Evolutionary conservation across 768 basidiomycete species (phyloP).

Genomic region (Mycena epipterygia): DNA sequence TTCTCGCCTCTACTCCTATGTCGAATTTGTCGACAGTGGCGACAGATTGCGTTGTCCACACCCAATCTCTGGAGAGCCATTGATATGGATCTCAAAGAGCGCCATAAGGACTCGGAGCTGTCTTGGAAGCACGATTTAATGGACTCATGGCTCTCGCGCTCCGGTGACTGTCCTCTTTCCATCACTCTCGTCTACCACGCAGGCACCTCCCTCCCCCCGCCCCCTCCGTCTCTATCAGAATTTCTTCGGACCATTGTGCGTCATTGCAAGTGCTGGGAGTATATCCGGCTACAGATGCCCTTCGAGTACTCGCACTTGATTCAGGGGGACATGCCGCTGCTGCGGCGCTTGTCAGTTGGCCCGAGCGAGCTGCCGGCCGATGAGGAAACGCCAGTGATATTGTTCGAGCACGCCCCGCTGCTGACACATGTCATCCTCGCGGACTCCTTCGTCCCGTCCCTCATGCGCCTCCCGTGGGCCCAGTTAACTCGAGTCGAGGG

Average conservation of each 20-base stretch:
- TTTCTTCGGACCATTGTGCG: neutral
- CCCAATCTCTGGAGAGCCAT: constrained; percentile 17
- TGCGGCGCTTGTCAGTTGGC: constrained; percentile 6
- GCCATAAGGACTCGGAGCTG: neutral
- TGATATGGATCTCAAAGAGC: neutral
- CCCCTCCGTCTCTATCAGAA: too few species aligned
- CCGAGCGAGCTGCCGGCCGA: neutral
- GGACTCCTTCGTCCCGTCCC: neutral
- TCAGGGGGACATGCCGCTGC: constrained; percentile 20
- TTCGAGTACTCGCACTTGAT: neutral
- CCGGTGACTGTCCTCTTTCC: constrained; percentile 2
- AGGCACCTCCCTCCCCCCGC: neutral
- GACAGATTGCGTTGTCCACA: neutral
- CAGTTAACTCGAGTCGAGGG: constrained; percentile 1
- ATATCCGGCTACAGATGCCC: neutral
- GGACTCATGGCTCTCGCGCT: constrained; percentile 19
- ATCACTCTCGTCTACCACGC: neutral
- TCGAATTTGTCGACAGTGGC: constrained; percentile 16
- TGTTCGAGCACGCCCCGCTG: constrained; percentile 4
- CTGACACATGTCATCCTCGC: neutral
- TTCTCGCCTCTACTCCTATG: neutral
- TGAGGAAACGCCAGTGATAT: neutral
- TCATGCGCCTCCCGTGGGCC: neutral
- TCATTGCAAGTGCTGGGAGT: constrained; percentile 15
- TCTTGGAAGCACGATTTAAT: too few species aligned